Evolutionary conservation across 2,329 filamentous ascomycete species (phyloP).

Genomic region (Mycosphaerella sp.): DNA sequence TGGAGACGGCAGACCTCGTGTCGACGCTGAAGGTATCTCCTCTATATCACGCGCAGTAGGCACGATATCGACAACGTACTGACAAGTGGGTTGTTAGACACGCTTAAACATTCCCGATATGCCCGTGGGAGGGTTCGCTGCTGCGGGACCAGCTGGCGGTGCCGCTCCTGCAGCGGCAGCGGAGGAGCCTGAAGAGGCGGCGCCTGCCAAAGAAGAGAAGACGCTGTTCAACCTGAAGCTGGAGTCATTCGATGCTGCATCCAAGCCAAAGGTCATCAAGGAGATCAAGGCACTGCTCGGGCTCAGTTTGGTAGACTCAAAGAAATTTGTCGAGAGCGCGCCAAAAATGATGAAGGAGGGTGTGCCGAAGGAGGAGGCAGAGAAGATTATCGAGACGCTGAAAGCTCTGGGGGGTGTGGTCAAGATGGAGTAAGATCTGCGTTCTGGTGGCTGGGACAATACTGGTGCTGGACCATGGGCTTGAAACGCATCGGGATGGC

Average conservation of each 20-base stretch:
- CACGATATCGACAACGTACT: neutral
- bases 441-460: neutral
- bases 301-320: conserved; percentile 93
- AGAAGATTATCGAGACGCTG: conserved; percentile 94
- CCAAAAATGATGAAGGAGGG: conserved; percentile 99
- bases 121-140: conserved; percentile 84
- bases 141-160: conserved; percentile 53
- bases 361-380: conserved; percentile 95
- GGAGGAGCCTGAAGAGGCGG: conserved; percentile 75
- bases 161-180: conserved; percentile 52
- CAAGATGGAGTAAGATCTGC: conserved; percentile 67
- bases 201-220: conserved; percentile 83
- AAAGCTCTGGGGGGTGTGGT: conserved; percentile 89
- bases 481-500: conserved; percentile 8
- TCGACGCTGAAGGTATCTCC: conserved; percentile 77
- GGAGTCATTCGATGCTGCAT: conserved; percentile 72
- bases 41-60: neutral
- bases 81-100: conserved; percentile 49
- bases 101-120: conserved; percentile 97
- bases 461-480: conserved; percentile 2
- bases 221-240: conserved; percentile 97
- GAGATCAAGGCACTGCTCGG: conserved; percentile 96
- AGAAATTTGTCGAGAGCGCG: conserved; percentile 99
- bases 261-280: conserved; percentile 99
- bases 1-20: conserved; percentile 96